Conservation (phyloP, 1,284 basidiomycete species). For the Cryptococcus jaspeensis region DNA sequence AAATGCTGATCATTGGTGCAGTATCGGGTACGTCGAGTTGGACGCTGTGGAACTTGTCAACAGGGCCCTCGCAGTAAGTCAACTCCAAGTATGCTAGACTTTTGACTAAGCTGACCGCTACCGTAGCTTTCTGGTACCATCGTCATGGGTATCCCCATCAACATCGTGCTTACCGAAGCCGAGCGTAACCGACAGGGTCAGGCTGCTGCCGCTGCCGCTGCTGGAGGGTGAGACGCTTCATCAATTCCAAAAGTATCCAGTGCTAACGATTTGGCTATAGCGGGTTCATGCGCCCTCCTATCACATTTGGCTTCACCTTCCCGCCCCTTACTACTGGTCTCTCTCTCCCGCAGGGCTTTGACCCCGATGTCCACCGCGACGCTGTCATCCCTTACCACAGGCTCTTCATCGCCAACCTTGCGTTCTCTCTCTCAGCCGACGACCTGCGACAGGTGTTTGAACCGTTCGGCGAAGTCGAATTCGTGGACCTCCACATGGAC, state of each 20-base stretch:
- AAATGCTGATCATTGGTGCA: conserved; percentile 30
- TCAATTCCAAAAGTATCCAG: neutral
- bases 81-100: neutral
- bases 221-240: conserved; percentile 5
- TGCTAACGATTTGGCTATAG: neutral
- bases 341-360: conserved; percentile 39
- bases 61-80: conserved; percentile 74
- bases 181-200: conserved; percentile 75
- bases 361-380: conserved; percentile 47
- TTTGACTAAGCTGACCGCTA: conserved; percentile 4
- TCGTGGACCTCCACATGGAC: conserved; percentile 95
- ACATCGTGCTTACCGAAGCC: conserved; percentile 93
- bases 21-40: conserved; percentile 97
- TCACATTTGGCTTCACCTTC: conserved; percentile 27
- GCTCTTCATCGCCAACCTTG: conserved; percentile 93
- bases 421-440: conserved; percentile 92
- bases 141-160: conserved; percentile 96
- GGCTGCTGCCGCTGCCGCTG: conserved; percentile 8
- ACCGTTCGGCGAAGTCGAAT: conserved; percentile 95
- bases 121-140: conserved; percentile 68
- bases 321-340: conserved; percentile 38
- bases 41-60: conserved; percentile 83
- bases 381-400: conserved; percentile 60
- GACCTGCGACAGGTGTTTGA: conserved; percentile 99
- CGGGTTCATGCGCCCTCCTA: conserved; percentile 8